Conservation (phyloP, 2,329 filamentous ascomycete genomes). For the Teratosphaeria viscida region DNA sequence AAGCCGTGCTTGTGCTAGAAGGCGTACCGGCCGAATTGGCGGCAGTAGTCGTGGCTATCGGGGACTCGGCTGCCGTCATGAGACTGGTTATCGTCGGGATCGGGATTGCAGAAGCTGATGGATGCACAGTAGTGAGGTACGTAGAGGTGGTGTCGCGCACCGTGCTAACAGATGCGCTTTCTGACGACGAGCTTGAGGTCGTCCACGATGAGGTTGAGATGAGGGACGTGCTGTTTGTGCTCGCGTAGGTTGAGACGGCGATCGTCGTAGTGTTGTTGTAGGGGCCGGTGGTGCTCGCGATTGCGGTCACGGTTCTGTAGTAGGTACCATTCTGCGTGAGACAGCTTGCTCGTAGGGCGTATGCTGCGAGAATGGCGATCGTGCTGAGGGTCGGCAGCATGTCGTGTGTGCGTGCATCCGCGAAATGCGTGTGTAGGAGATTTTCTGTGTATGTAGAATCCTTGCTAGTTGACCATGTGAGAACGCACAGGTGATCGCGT, state of each 20-base stretch:
- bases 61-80: neutral
- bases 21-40: neutral
- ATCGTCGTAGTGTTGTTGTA: neutral
- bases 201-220: neutral
- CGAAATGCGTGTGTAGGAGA: neutral
- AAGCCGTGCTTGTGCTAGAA: neutral
- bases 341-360: neutral
- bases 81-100: neutral
- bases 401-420: neutral
- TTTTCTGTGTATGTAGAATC: neutral
- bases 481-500: neutral
- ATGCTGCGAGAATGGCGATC: neutral
- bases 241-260: neutral
- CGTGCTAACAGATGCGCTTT: neutral
- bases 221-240: neutral
- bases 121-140: neutral
- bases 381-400: neutral
- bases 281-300: neutral
- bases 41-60: neutral
- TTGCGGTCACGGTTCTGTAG: neutral
- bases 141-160: neutral
- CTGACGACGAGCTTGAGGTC: neutral
- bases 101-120: neutral
- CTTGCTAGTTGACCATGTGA: neutral
- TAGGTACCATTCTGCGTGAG: neutral